phyloP scores from a whole-genome alignment of 148 eudicot species.

The Rhododendron simsii region DNA sequence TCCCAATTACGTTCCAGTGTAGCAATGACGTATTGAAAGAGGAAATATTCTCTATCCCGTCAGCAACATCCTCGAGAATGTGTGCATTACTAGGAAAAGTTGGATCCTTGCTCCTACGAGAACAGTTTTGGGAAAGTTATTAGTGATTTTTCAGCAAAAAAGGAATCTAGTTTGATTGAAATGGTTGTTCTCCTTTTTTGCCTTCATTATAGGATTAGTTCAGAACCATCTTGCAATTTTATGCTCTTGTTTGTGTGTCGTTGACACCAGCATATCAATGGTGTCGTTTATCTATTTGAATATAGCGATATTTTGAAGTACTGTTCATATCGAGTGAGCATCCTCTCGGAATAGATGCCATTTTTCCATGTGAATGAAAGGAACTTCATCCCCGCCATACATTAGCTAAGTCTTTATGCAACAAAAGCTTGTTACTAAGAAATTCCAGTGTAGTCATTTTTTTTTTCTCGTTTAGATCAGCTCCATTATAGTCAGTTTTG shows the following conservation, averaged over 20 bases:
- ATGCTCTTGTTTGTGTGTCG: neutral
- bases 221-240: neutral
- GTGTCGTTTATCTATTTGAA: neutral
- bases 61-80: neutral
- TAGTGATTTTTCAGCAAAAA: neutral
- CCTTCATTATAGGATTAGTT: neutral
- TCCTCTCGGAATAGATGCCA: neutral
- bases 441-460: too few species aligned
- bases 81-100: neutral
- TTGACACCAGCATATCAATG: neutral
- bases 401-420: neutral
- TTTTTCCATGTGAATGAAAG: neutral
- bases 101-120: neutral
- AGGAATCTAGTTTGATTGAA: neutral
- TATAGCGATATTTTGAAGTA: neutral
- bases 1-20: neutral
- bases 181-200: neutral
- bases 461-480: too few species aligned
- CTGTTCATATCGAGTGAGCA: neutral
- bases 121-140: neutral
- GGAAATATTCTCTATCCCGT: neutral
- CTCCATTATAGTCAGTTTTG: neutral
- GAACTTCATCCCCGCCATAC: neutral
- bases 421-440: too few species aligned
- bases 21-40: neutral